Evolutionary conservation across 78 protist species (phyloP).

Genomic region (Cavenderia fasciculata): DNA sequence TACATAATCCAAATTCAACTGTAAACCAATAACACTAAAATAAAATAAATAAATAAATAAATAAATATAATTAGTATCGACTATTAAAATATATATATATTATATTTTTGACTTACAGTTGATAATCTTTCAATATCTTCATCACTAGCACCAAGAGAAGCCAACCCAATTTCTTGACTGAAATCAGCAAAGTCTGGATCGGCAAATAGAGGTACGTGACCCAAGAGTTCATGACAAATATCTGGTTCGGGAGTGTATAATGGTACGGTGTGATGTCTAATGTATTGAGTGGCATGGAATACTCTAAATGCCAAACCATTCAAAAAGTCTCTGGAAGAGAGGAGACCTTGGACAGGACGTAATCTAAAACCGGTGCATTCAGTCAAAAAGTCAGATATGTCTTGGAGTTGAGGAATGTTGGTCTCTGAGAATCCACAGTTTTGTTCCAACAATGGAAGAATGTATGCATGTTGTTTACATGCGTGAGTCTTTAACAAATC

Average conservation of each 20-base stretch:
- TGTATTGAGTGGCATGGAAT: constrained; percentile 96
- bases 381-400: constrained; percentile 72
- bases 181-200: constrained; percentile 96
- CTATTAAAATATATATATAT: neutral
- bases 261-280: constrained; percentile 94
- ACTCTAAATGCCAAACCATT: constrained; percentile 95
- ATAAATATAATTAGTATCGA: neutral
- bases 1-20: constrained; percentile 96
- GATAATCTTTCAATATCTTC: constrained; percentile 90
- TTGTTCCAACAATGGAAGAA: constrained; percentile 87
- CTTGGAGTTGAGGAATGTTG: constrained; percentile 89
- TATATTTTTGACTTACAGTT: constrained; percentile 36
- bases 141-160: constrained; percentile 95
- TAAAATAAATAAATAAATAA: neutral
- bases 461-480: constrained; percentile 82
- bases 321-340: constrained; percentile 94
- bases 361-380: constrained; percentile 92
- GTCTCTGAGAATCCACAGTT: constrained; percentile 87
- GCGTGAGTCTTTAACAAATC: constrained; percentile 90
- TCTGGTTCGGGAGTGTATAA: constrained; percentile 99
- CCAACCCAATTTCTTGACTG: constrained; percentile 94
- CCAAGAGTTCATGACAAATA: constrained; percentile 95
- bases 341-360: constrained; percentile 95
- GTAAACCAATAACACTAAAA: constrained; percentile 93
- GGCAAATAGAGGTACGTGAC: constrained; percentile 97